Percentiles rank a stretch among this genome's conserved stretches.
phyloP scores from a whole-genome alignment of 306 rosid genomes.

The Quercus dentata region DNA sequence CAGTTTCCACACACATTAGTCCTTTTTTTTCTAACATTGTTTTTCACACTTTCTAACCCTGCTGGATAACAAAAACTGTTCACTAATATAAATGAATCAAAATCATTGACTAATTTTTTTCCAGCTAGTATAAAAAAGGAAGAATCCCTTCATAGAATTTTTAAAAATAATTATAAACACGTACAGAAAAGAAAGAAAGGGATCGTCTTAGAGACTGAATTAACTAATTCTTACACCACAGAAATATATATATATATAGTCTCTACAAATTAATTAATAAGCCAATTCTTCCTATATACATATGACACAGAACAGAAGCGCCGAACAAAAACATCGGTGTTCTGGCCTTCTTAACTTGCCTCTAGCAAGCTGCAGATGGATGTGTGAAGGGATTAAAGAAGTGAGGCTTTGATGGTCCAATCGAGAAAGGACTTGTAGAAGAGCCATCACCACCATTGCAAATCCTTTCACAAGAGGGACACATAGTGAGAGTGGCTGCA shows the following conservation, averaged over 20 bases:
- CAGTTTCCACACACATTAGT: not conserved
- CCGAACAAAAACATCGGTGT: conserved; percentile 21
- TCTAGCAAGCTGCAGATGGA: conserved; percentile 61
- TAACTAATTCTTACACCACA: not conserved
- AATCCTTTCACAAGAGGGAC: conserved; percentile 75
- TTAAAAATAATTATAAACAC: not conserved
- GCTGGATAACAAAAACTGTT: not conserved
- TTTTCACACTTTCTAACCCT: too few relatives aligned
- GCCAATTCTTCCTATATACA: not conserved
- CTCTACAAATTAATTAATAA: conserved; percentile 1
- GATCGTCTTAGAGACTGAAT: not conserved
- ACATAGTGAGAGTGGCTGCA: conserved; percentile 53
- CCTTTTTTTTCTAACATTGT: too few relatives aligned
- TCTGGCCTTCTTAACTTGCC: not conserved
- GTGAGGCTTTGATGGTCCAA: conserved; percentile 31
- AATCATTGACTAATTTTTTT: not conserved
- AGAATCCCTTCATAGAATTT: not conserved
- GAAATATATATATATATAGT: not conserved
- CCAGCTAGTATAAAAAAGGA: not conserved
- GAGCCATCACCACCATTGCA: conserved; percentile 20
- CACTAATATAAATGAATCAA: not conserved
- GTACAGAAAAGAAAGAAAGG: not conserved
- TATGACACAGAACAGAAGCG: conserved; percentile 8
- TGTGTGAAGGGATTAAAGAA: conserved; percentile 43
- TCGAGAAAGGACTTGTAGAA: conserved; percentile 23